Evolutionary conservation across 805 yeast genomes (phyloP), one percentile per base, ranked within the genome.

Genomic region (Saccharomycopsis oosterbeekiorum): DNA sequence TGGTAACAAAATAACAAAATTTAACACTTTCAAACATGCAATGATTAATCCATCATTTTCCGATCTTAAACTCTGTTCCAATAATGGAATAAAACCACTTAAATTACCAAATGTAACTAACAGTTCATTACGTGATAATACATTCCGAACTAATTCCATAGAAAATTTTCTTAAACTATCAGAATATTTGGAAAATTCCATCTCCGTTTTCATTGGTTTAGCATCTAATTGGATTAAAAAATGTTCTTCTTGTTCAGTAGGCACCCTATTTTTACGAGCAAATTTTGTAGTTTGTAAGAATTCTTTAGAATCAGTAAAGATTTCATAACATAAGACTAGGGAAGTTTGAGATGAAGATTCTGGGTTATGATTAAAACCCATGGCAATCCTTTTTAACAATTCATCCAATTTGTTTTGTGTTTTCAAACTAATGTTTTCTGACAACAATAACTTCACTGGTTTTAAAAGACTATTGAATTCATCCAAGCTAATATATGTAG

Each of bases 341-440:
- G 88, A 83, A 19, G 84, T 85, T 26, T 79, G 76, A 0, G 83
- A 74, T 1, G 83, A 72, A 0, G 82, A 74, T 60, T 84, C 88
- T 5, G 74, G 75, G 70, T 93, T 94, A 65, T 80, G 84, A 66
- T 84, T 82, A 61, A 94, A 74, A 37, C 99, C 99, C n/a, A 82
- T 72, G 0, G 96, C 78, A 67, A 85, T 82, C 64, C 96, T 80
- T 70, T 89, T 80, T 65, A 93, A 71, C 50, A 94, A 74, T 68
- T 90, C 97, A 67, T 86, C 90, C 47, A 92, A 74, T 67, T 88
- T 90, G 62, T 81, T 81, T 70, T 88, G 93, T 19, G 84, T 80
- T 69, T 83, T 88, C 64, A 82, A 73, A 10, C 85, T 81, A 6
- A 92, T 77, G 66, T 84, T 81, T 68, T 86, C 93, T 51, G 78